Percentiles rank a stretch among this genome's conserved stretches.
Evolutionary conservation across 1,139 yeast species (phyloP).

Genomic region (Scheffersomyces parashehatae): DNA sequence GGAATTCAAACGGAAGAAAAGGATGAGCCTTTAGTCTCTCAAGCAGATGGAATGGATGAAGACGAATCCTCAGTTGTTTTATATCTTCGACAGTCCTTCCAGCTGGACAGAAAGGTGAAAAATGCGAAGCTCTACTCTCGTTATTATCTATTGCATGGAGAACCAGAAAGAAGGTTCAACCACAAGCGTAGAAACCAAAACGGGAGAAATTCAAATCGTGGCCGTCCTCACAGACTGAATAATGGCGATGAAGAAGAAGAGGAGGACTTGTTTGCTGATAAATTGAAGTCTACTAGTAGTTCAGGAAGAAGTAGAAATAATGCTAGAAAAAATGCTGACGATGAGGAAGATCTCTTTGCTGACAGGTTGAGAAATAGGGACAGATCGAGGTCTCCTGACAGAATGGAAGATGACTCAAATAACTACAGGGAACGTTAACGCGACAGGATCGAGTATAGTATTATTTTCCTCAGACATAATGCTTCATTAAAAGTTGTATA

Average conservation of each 20-base stretch:
- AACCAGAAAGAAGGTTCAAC: constrained; percentile 52
- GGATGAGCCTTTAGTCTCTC: constrained; percentile 16
- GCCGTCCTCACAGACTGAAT: constrained; percentile 19
- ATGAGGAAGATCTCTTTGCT: constrained; percentile 4
- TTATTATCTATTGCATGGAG: constrained; percentile 73
- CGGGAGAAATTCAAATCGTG: constrained; percentile 6
- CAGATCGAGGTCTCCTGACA: constrained; percentile 18
- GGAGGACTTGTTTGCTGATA: constrained; percentile 43
- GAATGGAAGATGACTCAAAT: constrained; percentile 2
- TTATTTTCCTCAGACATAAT: neutral
- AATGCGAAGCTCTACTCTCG: constrained; percentile 63
- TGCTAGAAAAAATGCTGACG: neutral
- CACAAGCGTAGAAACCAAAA: constrained; percentile 9
- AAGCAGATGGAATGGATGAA: constrained; percentile 36
- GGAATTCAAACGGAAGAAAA: constrained; percentile 20
- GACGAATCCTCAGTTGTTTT: constrained; percentile 44
- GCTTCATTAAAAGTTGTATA: neutral
- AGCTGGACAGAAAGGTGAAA: constrained; percentile 57
- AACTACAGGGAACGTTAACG: neutral
- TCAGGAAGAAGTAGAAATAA: neutral
- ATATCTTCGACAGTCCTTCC: constrained; percentile 51
- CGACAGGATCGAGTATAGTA: neutral
- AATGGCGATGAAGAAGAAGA: constrained; percentile 20
- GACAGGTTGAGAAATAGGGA: constrained; percentile 15
- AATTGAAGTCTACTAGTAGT: constrained; percentile 10